Evolutionary conservation across 2,329 filamentous ascomycete species (phyloP), one percentile per base, ranked within the genome.

Genomic region (Penicillium sp.): DNA sequence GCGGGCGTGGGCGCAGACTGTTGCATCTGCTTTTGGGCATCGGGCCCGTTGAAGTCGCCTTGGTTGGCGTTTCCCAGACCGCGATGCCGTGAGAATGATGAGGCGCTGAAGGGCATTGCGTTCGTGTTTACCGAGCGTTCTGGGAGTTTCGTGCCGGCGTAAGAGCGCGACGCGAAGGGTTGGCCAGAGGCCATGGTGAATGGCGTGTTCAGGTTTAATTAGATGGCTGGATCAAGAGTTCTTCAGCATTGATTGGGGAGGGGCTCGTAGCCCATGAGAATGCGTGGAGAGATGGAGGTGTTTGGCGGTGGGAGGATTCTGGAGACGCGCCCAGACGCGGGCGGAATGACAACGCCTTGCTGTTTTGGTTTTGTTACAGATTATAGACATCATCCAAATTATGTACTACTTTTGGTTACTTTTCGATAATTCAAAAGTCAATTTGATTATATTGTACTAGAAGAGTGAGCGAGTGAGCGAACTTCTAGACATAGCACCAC

Each of bases 111-210:
- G 9, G 75, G 73, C 57, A 73, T 72, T 63, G 77, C 75, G 71
- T 73, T 77, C 54, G 65, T 67, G 56, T 73, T 76, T 43, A 73
- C 53, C 3, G 77, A 75, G 52, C 81, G 78, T 55, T 83, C 81
- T 52, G 81, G 79, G n/a, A 82, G 73, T 71, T 82, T 82, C 61
- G 76, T 76, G 57, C 84, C 80, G 59, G 80, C 79, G 64, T 79
- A 80, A 63, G 80, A 78, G 65, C 84, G 82, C 51, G 81, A 77
- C 54, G 80, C 81, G 69, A 86, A 85, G 50, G 81, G 76, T 67
- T 83, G 81, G 56, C 77, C 74, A 62, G 80, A 80, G 70, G 83
- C 81, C 82, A 83, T 83, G 65, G 59, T 67, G 60, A 56, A 60
- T 48, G 25, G 54, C 54, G 50, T 59, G 54, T 52, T 57, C 40